These are phyloP conservation scores for Yamadazyma akitaensis DNA, from an alignment of 805 yeast genomes.

Conservation along the genomic window DNA sequence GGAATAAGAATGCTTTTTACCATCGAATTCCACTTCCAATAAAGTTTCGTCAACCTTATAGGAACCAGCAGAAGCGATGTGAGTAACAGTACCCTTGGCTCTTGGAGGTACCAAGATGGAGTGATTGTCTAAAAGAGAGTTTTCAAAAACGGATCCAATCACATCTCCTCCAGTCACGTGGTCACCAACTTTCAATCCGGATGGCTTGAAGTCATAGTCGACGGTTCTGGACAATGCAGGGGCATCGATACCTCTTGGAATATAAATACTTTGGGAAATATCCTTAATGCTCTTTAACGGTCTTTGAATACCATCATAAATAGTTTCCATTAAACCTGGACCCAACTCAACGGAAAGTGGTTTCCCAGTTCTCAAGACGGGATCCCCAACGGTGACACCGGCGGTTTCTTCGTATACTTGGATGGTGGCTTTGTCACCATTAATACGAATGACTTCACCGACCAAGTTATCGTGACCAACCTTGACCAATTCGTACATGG, in stretches of 20 bases:
- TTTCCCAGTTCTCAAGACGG: constrained; percentile 96
- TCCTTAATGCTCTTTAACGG: constrained; percentile 94
- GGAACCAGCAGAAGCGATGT: constrained; percentile 85
- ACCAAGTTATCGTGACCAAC: constrained; percentile 97
- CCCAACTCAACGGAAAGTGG: constrained; percentile 99
- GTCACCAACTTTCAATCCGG: constrained; percentile 79
- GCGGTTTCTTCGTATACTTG: constrained; percentile 99
- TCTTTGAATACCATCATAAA: constrained; percentile 99
- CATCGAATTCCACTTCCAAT: constrained; percentile 93
- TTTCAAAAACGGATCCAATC: constrained; percentile 90
- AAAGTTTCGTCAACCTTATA: constrained; percentile 87
- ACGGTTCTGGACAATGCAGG: constrained; percentile 86
- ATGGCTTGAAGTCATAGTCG: constrained; percentile 86
- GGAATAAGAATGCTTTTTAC: constrained; percentile 71
- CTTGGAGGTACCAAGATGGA: constrained; percentile 95
- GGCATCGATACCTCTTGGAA: constrained; percentile 97
- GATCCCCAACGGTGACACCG: constrained; percentile 99
- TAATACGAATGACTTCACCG: constrained; percentile 97
- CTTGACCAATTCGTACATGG: constrained; percentile 98
- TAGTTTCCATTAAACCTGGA: constrained; percentile 99
- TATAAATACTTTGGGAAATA: constrained; percentile 84
- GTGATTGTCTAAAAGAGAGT: constrained; percentile 88
- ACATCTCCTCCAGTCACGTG: constrained; percentile 98
- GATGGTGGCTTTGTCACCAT: constrained; percentile 93
- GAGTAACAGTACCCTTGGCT: constrained; percentile 95